These are phyloP conservation scores for Tubosaeta sp. DNA, from an alignment of 768 basidiomycete species.

Conservation along the genomic window DNA sequence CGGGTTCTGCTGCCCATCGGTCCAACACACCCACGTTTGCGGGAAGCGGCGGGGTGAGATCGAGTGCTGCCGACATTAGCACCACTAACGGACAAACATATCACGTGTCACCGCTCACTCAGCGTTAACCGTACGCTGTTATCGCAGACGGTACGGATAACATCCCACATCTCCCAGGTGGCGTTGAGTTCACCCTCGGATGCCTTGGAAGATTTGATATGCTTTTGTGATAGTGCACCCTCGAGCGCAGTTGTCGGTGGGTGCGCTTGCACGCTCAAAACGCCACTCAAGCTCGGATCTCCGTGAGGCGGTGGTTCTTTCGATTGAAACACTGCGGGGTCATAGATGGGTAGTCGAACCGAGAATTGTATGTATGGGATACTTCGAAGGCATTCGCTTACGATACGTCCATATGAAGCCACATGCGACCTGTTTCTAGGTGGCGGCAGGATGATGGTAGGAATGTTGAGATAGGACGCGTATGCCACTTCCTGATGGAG, in stretches of 20 bases:
- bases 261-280: constrained; percentile 17
- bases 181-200: constrained; percentile 59
- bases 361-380: constrained; percentile 75
- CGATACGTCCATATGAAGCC: constrained; percentile 89
- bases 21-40: constrained; percentile 67
- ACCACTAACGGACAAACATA: constrained; percentile 1
- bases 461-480: constrained; percentile 87
- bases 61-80: constrained; percentile 60
- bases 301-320: constrained; percentile 26
- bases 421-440: constrained; percentile 80
- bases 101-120: constrained; percentile 55
- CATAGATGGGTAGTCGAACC: constrained; percentile 79
- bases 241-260: constrained; percentile 17
- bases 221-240: constrained; percentile 22
- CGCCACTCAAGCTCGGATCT: constrained; percentile 28
- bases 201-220: constrained; percentile 30
- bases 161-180: constrained; percentile 99
- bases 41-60: constrained; percentile 86
- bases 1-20: constrained; percentile 92
- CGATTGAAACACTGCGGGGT: constrained; percentile 57
- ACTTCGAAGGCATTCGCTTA: constrained; percentile 71
- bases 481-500: constrained; percentile 90
- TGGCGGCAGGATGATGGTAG: constrained; percentile 81
- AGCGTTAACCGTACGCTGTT: constrained; percentile 72
- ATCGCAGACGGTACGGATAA: constrained; percentile 84